These are phyloP conservation scores for Boletus insuetus DNA, from an alignment of 768 basidiomycete species.

Conservation along the genomic window DNA sequence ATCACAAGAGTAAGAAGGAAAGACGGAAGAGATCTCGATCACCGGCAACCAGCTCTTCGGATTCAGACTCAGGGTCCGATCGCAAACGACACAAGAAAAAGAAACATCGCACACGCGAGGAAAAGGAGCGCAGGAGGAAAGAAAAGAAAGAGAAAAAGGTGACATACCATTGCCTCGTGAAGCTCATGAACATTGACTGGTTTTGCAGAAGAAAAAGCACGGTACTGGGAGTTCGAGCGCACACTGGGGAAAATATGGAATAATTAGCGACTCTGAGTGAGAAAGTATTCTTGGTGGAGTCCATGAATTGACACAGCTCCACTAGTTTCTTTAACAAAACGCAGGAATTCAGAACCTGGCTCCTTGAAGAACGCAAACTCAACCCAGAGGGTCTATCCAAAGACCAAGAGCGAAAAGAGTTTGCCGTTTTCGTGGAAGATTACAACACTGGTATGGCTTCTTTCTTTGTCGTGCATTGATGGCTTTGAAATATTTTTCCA, in stretches of 20 bases:
- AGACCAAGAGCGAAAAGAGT: constrained; percentile 84
- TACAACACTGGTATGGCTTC: constrained; percentile 66
- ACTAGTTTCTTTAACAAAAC: constrained; percentile 76
- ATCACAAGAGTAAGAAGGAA: constrained; percentile 23
- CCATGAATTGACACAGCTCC: constrained; percentile 12
- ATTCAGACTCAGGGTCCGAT: constrained; percentile 32
- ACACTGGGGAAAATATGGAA: constrained; percentile 90
- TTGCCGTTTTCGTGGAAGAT: constrained; percentile 77
- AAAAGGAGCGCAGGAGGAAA: constrained; percentile 53
- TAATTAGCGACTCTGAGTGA: constrained; percentile 83
- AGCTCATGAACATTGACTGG: neutral
- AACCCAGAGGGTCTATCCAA: constrained; percentile 88
- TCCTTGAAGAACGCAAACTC: constrained; percentile 87
- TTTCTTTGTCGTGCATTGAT: neutral
- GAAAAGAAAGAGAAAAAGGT: constrained; percentile 75
- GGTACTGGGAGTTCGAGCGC: constrained; percentile 43
- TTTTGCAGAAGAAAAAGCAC: constrained; percentile 55
- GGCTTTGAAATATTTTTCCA: constrained; percentile 27
- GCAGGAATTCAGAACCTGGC: constrained; percentile 88
- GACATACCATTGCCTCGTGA: constrained; percentile 14
- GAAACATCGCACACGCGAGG: constrained; percentile 43
- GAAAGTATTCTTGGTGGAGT: constrained; percentile 24
- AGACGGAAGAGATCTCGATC: constrained; percentile 35
- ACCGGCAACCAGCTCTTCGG: constrained; percentile 41
- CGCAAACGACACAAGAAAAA: constrained; percentile 44